Evolutionary conservation across 495 filamentous ascomycete genomes (phyloP), one percentile per base, ranked within the genome.

Genomic region (Penicillium ochrochloron): DNA sequence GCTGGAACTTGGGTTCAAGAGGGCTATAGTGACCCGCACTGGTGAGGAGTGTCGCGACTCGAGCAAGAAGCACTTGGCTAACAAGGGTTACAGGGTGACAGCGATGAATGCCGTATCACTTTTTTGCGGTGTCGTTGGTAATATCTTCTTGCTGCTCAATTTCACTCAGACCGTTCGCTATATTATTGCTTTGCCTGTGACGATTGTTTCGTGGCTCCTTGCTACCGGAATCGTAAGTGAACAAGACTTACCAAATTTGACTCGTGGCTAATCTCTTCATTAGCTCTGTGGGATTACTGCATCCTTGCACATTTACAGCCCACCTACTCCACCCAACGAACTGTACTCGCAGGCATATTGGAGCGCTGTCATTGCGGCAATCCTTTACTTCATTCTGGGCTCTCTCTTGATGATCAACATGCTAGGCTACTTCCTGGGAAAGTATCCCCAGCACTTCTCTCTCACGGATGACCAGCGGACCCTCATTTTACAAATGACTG

Each of bases 101-200:
- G 78, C 79, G 9, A 66, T 88, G n/a, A 93, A 93, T 73, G 88
- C 83, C 3, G 74, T 84, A 14, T 91, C 88, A 17, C 80, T 93
- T 7, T 83, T 81, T 8, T 87, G 79, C 58, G 90, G 89, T 8
- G 84, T 92, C 29, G 72, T 84, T 2, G 90, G 90, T 5, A 92
- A 94, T 69, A 58, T 91, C 5, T 88, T 90, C 65, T 78, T 93
- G n/a, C 73, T 93, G 2, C 83, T 90, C 61, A 97, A 97, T 76
- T 97, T 97, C 82, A 92, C 93, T 5, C 83, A 85, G 51, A 80
- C 86, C 5, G 82, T 97, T 10, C 84, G 91, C 27, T 97, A 97
- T 74, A 90, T 91, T 57, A 77, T 93, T 53, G 89, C 90, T 5
- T 70, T 93, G 29, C 90, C 91, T 0, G 73, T 85, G 31, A 88